Evolutionary conservation across 2,329 filamentous ascomycete species (phyloP), one percentile per base, ranked within the genome.

Genomic region (Ophiosphaerella korrae): DNA sequence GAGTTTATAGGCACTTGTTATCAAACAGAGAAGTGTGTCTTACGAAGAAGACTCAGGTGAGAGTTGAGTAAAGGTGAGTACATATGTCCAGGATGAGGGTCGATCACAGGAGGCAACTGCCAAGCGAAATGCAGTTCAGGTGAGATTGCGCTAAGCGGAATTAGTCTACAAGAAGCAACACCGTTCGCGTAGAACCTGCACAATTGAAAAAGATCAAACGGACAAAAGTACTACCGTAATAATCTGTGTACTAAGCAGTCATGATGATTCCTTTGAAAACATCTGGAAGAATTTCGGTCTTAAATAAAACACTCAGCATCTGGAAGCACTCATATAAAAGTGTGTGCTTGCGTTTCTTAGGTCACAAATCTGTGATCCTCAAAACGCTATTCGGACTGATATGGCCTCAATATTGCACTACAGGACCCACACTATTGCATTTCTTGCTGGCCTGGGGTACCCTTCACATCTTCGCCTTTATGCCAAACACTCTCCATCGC

Each of bases 401-500:
- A 36, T 40, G 23, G 29, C 12, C 29, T 5, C 14, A 14, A 23
- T 8, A 33, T 23, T 32, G 12, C n/a, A 26, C 34, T 24, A 8
- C 41, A 2, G 8, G 18, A n/a, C 31, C 24, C 23, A 18, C 31
- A 29, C 40, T 52, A 71, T 45, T 64, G 50, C 68, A 72, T 67
- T 56, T 71, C 70, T 44, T 72, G 64, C 38, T 72, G 67, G 2
- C 69, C 70, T 18, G 67, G 61, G 9, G 66, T 72, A 18, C 65
- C 65, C 44, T 66, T 42, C 3, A 71, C 63, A 13, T 61, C 45
- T 21, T 70, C 68, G 13, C 61, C 63, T 53, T 78, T 71, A 33
- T 64, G 62, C 70, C 82, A 80, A 3, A 85, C 82, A 34, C 76
- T 81, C 33, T 77, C 75, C 75, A 88, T 82, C 4, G 85, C 82